Evolutionary conservation across 768 basidiomycete genomes (phyloP).

Genomic region (Jaapia argillacea): DNA sequence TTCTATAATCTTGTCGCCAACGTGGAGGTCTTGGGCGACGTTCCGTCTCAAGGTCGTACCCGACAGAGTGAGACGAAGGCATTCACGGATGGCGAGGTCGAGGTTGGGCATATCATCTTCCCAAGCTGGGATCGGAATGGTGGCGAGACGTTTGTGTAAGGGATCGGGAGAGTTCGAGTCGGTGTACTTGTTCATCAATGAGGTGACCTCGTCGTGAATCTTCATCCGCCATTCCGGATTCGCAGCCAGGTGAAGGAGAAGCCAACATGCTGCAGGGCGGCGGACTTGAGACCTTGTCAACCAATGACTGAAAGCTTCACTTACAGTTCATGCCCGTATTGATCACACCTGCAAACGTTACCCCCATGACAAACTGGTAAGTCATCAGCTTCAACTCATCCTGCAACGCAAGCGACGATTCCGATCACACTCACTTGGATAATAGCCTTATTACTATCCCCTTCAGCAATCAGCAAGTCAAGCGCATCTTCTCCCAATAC

Average conservation of each 20-base stretch:
- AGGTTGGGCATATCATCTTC: constrained; percentile 28
- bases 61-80: constrained; percentile 21
- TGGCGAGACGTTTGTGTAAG: constrained; percentile 23
- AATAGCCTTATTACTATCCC: constrained; percentile 17
- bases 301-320: constrained; percentile 2
- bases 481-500: constrained; percentile 21
- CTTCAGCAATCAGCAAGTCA: constrained; percentile 23
- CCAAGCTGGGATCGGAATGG: constrained; percentile 27
- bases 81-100: constrained; percentile 29
- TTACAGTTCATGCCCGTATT: constrained; percentile 25
- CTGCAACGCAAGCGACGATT: no score
- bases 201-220: constrained; percentile 20
- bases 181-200: constrained; percentile 20
- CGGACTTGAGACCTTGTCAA: neutral
- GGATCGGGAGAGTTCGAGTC: constrained; percentile 16
- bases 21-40: constrained; percentile 17
- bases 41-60: constrained; percentile 26
- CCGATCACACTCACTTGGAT: constrained; percentile 16
- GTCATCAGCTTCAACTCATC: neutral
- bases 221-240: constrained; percentile 25
- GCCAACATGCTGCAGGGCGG: constrained; percentile 23
- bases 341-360: constrained; percentile 26
- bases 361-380: constrained; percentile 21
- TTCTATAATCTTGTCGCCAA: constrained; percentile 17
- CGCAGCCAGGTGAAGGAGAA: constrained; percentile 21